A percentile compares a stretch with the other conserved stretches of the same genome.
These are phyloP conservation scores for Elongisporangium senticosum DNA, from an alignment of 352 stramenopile species.

Conservation along the genomic window DNA sequence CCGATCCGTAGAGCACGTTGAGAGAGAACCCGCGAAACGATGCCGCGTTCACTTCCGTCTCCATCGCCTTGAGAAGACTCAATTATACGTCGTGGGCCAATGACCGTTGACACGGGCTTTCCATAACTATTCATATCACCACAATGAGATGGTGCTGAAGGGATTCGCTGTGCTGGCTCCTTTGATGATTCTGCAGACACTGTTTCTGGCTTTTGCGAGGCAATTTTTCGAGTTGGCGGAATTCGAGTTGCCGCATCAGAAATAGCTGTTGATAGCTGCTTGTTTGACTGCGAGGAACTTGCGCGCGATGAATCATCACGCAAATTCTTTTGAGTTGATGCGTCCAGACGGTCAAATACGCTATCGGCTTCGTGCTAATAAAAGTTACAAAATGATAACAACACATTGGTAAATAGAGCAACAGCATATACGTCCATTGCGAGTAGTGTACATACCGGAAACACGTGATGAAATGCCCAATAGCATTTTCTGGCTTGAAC, in stretches of 20 bases:
- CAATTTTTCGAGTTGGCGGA: not conserved
- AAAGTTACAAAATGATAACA: not conserved
- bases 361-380: slow-evolving; percentile 41
- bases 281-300: slow-evolving; percentile 2
- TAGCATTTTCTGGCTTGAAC: slow-evolving; percentile 73
- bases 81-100: slow-evolving; percentile 22
- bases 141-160: slow-evolving; percentile 2
- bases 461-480: slow-evolving; percentile 68
- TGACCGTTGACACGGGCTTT: slow-evolving; percentile 1
- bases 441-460: slow-evolving; percentile 24
- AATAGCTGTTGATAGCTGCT: not conserved
- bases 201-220: not conserved
- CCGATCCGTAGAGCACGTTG: slow-evolving; percentile 36
- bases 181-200: not conserved
- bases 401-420: not conserved
- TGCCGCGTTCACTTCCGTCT: slow-evolving; percentile 3
- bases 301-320: slow-evolving; percentile 34
- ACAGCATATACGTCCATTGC: not conserved
- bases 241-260: slow-evolving; percentile 1
- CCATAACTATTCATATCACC: not conserved
- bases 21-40: slow-evolving; percentile 28
- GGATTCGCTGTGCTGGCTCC: slow-evolving; percentile 13
- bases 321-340: slow-evolving; percentile 59
- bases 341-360: slow-evolving; percentile 54
- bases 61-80: slow-evolving; percentile 3